phyloP scores from a whole-genome alignment of 2,329 filamentous ascomycete species.

The Chrysoporthe cubensis region DNA sequence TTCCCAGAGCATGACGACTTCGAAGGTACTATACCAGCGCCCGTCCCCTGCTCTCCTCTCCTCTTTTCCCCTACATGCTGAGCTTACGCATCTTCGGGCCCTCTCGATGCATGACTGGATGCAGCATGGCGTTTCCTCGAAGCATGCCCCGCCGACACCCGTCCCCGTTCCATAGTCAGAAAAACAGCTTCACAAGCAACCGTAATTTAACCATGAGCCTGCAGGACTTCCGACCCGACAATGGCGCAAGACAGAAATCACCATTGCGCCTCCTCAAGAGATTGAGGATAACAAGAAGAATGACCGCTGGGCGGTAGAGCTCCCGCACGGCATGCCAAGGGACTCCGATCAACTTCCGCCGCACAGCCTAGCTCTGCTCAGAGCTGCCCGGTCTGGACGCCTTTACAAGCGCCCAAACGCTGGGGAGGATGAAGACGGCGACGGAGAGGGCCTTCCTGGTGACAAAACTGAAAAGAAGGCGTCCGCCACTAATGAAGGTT shows the following conservation, averaged over 20 bases:
- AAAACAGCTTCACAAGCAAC: neutral
- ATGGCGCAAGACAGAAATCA: constrained; percentile 77
- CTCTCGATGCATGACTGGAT: neutral
- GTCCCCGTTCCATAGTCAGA: neutral
- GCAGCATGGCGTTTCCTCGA: neutral
- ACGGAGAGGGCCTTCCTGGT: constrained; percentile 48
- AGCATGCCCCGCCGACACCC: neutral
- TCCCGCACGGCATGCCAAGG: constrained; percentile 80
- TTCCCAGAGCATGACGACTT: constrained; percentile 66
- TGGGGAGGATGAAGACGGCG: constrained; percentile 61
- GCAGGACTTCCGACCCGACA: constrained; percentile 85
- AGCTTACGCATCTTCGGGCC: neutral
- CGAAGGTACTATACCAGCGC: constrained; percentile 48
- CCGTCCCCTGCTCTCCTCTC: neutral
- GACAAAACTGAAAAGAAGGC: constrained; percentile 66
- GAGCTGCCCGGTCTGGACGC: constrained; percentile 76
- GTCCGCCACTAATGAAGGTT: constrained; percentile 66
- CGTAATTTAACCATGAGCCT: constrained; percentile 37
- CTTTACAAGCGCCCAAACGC: constrained; percentile 74
- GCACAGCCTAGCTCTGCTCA: constrained; percentile 81
- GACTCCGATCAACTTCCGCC: constrained; percentile 78
- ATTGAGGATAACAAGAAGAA: constrained; percentile 66
- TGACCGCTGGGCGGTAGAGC: constrained; percentile 74
- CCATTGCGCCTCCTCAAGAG: constrained; percentile 66
- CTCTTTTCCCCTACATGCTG: neutral